Base-by-base conservation (phyloP, 371 early-diverging fungal species). In the Mortierella sp. region DNA sequence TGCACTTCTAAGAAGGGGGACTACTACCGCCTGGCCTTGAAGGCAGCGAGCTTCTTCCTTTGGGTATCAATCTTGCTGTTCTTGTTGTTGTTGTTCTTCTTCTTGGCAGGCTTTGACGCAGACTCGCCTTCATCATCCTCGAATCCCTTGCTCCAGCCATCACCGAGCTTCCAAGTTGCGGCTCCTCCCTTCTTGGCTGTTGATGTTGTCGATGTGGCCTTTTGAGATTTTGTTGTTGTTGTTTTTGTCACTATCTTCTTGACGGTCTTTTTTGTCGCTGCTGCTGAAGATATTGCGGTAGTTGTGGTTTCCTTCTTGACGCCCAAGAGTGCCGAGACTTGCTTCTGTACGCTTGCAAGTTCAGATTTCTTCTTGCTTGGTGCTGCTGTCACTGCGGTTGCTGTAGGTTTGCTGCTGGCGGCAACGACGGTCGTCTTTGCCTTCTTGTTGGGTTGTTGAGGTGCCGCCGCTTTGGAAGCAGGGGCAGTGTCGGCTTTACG, bases 81-180 rank as follows among this genome's bases (percentile, higher is more conserved):
- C 9, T 59, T 61, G 26, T 50, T 69, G 19, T 72, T 67, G 53
- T 40, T 44, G 37, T 78, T 75, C 19, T 70, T 72, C 19, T 70
- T 72, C 9, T 37, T 78, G 13, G 16, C 54, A 14, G 71, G 37
- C 24, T 71, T 71, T 40, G 54, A 24, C 14, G 59, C 16, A 5
- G 61, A 34, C 19, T 34, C 61, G 2, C 6, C 34, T 2, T 79
- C 72, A 24, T 83, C 80, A 11, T 69, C 78, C 51, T 84, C 85
- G 28, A 84, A 80, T 40, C 71, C 80, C 57, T 80, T 81, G 69
- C 78, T 84, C 85, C 85, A 84, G 1, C 81, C 85, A 59, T 84
- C 85, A 10, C 85, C 85, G 16, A 84, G 76, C 28, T 81, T 84
- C 85, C 85, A 84, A 6, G 61, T 19, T 19, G 75, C 50, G 0